A percentile compares a stretch with the other conserved stretches of the same genome.
Conservation (phyloP, 192 early-diverging fungal species). For the Umbelopsis ramanniana region DNA sequence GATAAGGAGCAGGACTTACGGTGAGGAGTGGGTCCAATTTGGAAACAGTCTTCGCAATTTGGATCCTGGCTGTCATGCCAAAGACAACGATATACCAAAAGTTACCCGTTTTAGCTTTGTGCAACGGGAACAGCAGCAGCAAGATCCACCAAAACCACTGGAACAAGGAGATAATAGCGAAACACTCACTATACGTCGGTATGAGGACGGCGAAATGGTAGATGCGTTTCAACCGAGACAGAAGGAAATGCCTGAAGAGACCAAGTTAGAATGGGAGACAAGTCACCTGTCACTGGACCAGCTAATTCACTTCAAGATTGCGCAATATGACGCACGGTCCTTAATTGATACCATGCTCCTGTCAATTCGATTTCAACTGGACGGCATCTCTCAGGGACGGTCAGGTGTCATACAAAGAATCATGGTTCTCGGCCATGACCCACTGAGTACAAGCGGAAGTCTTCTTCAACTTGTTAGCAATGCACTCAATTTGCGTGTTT, state of each 20-base stretch:
- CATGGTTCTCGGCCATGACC: neutral
- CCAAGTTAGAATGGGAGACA: neutral
- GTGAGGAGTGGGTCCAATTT: neutral
- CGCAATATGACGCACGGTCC: neutral
- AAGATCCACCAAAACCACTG: neutral
- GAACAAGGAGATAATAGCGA: neutral
- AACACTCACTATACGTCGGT: neutral
- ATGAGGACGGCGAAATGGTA: neutral
- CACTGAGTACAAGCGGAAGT: slow-evolving; percentile 6
- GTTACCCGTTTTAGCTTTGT: neutral
- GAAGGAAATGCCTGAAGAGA: neutral
- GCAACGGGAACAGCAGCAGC: neutral
- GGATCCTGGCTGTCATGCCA: neutral
- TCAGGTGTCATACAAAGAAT: neutral
- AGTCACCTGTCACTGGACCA: neutral
- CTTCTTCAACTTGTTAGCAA: slow-evolving; percentile 9
- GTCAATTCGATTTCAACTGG: slow-evolving; percentile 2
- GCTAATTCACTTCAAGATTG: neutral
- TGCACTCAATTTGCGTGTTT: neutral
- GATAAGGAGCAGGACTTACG: neutral
- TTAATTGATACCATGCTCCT: slow-evolving; percentile 3
- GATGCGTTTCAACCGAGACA: neutral
- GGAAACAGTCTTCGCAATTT: neutral
- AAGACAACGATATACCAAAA: neutral
- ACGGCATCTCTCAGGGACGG: neutral